phyloP scores from a whole-genome alignment of 441 rosid genomes.

The Gossypium gossypioides region DNA sequence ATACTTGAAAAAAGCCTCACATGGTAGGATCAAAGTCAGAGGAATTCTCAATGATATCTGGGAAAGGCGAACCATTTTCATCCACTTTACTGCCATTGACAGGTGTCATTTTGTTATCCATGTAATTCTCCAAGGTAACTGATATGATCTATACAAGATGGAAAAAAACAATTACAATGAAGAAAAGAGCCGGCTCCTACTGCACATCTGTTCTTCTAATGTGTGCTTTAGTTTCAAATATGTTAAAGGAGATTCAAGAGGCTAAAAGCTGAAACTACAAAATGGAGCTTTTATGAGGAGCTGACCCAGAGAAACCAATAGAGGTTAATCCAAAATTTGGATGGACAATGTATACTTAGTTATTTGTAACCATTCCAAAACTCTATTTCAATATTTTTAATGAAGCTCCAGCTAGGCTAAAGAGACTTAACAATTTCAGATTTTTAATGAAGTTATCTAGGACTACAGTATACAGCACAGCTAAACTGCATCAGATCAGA shows the following conservation, averaged over 20 bases:
- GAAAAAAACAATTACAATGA: conserved; percentile 18
- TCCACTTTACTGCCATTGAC: conserved; percentile 26
- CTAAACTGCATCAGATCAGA: not conserved
- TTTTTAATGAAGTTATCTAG: not conserved
- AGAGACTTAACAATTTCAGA: not conserved
- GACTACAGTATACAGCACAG: not conserved
- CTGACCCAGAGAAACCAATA: not conserved
- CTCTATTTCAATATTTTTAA: not conserved
- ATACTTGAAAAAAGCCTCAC: conserved; percentile 36
- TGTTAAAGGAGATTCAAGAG: not conserved
- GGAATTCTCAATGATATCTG: conserved; percentile 29
- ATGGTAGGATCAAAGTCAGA: conserved; percentile 29
- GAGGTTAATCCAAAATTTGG: not conserved
- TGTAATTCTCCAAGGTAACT: conserved; percentile 78
- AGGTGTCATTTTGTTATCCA: conserved; percentile 37
- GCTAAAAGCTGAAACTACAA: conserved; percentile 3
- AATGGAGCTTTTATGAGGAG: not conserved
- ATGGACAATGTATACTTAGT: conserved; percentile 2
- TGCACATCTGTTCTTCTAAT: not conserved
- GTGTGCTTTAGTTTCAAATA: not conserved
- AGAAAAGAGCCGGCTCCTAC: conserved; percentile 14
- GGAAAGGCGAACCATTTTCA: conserved; percentile 23
- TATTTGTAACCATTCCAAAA: not conserved
- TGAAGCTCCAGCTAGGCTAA: conserved; percentile 2
- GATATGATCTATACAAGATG: conserved; percentile 59